Base-by-base conservation (phyloP, 768 basidiomycete species). In the Lactarius psammicola region DNA sequence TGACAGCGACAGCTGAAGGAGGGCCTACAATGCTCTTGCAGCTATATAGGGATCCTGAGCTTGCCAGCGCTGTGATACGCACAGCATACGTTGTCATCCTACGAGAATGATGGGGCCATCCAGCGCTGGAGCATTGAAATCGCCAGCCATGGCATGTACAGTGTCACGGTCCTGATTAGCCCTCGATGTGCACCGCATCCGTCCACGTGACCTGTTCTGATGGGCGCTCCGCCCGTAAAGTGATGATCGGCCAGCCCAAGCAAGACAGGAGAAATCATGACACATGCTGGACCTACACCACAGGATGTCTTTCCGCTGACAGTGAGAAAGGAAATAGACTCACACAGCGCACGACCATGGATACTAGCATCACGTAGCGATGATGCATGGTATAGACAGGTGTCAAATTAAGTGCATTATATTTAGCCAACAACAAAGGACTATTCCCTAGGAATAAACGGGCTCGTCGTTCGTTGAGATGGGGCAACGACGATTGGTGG, bases 361-460 rank as follows among this genome's bases (percentile, higher is more conserved):
- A 56, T 30, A 67, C 62, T 57, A 28, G 20, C 30, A 44, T 63
- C 62, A 63, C 26, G 15, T 31, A 42, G 28, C 10, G 18, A 17
- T 66, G 61, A 42, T 59, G 60, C 26, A 42, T n/a, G 26, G 13
- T 33, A 56, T 20, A 44, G 53, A 46, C 40, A 58, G 38, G 17
- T 34, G 44, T 57, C 40, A 40, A 38, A 49, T 57, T 60, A 54
- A 62, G 33, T 34, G 49, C 18, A 26, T 28, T n/a, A 18, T 51
- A 10, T 34, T 49, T 31, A 46, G 33, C 9, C 38, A 60, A 60
- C 28, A 46, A 46, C 18, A 30, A 56, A n/a, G 59, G 56, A 71
- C 75, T 81, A 82, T 68, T 90, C 90, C 73, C 82, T 82, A 69
- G 92, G 88, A 62, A 87, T 80, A 75, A 93, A 92, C n/a, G 91